Evolutionary conservation across 345 rosid genomes (phyloP), one percentile per base, ranked within the genome.

Genomic region (Citrus sp.): DNA sequence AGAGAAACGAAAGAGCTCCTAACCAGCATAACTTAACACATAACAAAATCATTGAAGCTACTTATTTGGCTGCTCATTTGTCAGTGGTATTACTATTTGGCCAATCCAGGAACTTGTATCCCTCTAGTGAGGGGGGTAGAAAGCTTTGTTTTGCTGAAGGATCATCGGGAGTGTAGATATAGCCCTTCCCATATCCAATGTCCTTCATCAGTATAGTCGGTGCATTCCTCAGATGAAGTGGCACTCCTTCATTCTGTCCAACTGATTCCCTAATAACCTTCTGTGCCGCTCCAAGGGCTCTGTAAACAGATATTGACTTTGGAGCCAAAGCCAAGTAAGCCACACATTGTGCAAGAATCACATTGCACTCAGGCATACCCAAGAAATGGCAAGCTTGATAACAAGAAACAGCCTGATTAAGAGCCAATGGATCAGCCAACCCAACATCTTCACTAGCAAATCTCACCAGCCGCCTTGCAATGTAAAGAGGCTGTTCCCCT

Each of bases 381-480:
- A 92, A 71, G 82, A 93, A 92, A 89, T 93, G 94, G 67, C 94
- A 92, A 79, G 97, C 98, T 83, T 93, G 98, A 77, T 92, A 93
- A 79, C 97, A 93, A 21, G 97, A 81, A 85, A 93, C 98, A 19
- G 95, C 91, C 77, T 93, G 97, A 60, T 85, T 87, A 76, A 93
- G 95, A 4, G 98, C 95, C 61, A 81, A 78, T 18, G 98, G 90
- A 67, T 94, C 95, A 2, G 93, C 98, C 79, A 92, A 83, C 2
- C 95, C 97, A 56, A 94, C 86, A 88, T 92, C 98, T 82, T 94
- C 97, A 66, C 94, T 90, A 4, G 98, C 97, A 85, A 94, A 94
- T 80, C 97, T 86, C 79, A 91, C 83, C 81, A 94, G 83, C 27
- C 98, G 84, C 83, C 97, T 85, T 0, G 94, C 95, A 54, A 94